Conservation (phyloP, 805 yeast species). For the Suhomyces xylopsoci region DNA sequence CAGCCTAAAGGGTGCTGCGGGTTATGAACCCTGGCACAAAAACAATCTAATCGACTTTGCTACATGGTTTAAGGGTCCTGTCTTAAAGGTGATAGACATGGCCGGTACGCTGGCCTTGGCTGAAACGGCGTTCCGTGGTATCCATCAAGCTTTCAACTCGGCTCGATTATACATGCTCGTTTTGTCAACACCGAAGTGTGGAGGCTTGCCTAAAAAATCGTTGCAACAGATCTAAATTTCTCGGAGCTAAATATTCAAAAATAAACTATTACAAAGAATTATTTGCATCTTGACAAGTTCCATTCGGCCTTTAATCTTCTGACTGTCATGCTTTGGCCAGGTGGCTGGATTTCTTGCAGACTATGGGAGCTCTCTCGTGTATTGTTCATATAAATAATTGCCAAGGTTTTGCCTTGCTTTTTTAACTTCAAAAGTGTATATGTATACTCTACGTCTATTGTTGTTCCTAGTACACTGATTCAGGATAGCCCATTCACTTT, state of each 20-base stretch:
- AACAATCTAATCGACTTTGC: not conserved
- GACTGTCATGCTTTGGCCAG: not conserved
- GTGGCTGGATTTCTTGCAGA: not conserved
- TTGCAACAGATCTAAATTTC: not conserved
- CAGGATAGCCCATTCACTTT: not conserved
- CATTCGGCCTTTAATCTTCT: not conserved
- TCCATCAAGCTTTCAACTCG: not conserved
- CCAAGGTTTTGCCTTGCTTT: not conserved
- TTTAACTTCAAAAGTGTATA: not conserved
- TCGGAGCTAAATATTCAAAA: not conserved
- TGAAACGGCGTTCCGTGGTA: not conserved
- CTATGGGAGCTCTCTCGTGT: not conserved
- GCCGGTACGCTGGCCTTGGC: not conserved
- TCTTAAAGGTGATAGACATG: not conserved
- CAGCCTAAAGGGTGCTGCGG: not conserved
- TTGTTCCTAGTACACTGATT: not conserved
- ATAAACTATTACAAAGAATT: not conserved
- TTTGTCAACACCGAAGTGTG: not conserved
- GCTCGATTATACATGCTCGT: not conserved
- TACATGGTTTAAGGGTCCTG: not conserved
- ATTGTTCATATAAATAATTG: not conserved
- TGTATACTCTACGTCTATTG: not conserved
- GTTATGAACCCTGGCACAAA: not conserved
- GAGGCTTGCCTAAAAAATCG: not conserved
- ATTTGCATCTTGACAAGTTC: not conserved